Percentiles rank a stretch among this genome's conserved stretches.
These are phyloP conservation scores for Sonneratia alba DNA, from an alignment of 345 rosid species.

Conservation along the genomic window DNA sequence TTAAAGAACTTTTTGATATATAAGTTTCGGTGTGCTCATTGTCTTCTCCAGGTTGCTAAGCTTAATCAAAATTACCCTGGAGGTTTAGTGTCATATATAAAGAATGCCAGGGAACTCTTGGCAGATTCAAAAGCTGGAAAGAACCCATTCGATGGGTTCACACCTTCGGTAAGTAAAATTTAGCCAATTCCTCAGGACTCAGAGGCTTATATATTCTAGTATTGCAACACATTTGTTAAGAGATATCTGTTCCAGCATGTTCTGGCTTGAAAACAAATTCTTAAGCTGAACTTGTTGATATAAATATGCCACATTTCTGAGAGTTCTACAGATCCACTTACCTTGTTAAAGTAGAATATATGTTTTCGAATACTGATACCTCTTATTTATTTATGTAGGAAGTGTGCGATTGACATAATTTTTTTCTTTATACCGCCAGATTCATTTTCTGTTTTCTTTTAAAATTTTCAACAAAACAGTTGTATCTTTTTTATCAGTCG, in stretches of 20 bases:
- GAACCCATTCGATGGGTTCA: constrained; percentile 92
- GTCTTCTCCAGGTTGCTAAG: constrained; percentile 45
- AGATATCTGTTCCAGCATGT: neutral
- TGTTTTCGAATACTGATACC: neutral
- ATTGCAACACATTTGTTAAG: neutral
- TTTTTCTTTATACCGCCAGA: neutral
- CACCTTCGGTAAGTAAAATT: constrained; percentile 64
- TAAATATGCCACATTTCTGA: neutral
- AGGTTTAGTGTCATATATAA: constrained; percentile 63
- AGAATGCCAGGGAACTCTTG: constrained; percentile 68
- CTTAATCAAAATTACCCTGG: constrained; percentile 85
- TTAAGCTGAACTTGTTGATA: no score
- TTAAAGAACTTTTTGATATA: neutral
- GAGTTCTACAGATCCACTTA: neutral
- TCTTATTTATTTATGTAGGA: neutral
- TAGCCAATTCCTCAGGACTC: neutral
- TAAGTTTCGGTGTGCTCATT: neutral
- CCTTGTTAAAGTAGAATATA: neutral
- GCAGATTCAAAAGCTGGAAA: constrained; percentile 84
- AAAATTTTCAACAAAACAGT: neutral
- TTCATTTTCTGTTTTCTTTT: neutral
- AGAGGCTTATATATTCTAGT: neutral
- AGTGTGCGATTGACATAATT: neutral
- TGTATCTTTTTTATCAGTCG: neutral
- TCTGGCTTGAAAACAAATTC: neutral